Evolutionary conservation across 1,284 basidiomycete genomes (phyloP), one percentile per base, ranked within the genome.

Genomic region (Singerocomus rubriflavus): DNA sequence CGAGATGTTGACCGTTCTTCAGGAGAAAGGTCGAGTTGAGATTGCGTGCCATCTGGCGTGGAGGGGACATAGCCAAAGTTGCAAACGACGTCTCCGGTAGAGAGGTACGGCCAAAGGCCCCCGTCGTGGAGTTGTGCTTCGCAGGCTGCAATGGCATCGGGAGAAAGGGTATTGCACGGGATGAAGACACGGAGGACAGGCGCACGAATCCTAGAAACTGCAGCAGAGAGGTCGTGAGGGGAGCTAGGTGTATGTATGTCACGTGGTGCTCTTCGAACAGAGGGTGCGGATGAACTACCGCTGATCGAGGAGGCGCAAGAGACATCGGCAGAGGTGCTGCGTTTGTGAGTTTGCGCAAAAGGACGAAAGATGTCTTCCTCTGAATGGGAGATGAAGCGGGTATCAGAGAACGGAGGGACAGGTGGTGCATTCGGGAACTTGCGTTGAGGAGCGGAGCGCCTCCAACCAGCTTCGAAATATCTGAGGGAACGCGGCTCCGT

Each of bases 171-270:
- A 0, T 77, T 71, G 57, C 84, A 88, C 5, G 88, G 88, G 30
- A 86, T 80, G 56, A 86, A 91, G 37, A 85, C 82, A 32, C 87
- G 82, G 36, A 89, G 69, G 44, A 90, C 73, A 2, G 88, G 88
- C 2, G 88, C 85, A 16, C 87, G 82, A 3, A 71, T 72, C 16
- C 84, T 78, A 6, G 77, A 81, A 1, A 78, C 79, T 3, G 87
- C 85, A 34, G 77, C 66, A 25, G 62, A 66, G 34, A 89, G 72
- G 56, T 88, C 84, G 61, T 88, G 85, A 30, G 80, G 78, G 7
- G 81, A 77, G 17, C 14, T 54, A 29, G 63, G 54, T 0, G 45
- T 37, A 16, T 47, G 56, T 5, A 42, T 10, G 42, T 56, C 53
- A 34, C 54, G 32, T 47, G 36, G 51, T 16, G 37, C 9, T 52